Percentiles rank a stretch among this genome's conserved stretches.
Evolutionary conservation across 2,329 filamentous ascomycete species (phyloP).

Genomic region (Pseudogymnoascus sp.): DNA sequence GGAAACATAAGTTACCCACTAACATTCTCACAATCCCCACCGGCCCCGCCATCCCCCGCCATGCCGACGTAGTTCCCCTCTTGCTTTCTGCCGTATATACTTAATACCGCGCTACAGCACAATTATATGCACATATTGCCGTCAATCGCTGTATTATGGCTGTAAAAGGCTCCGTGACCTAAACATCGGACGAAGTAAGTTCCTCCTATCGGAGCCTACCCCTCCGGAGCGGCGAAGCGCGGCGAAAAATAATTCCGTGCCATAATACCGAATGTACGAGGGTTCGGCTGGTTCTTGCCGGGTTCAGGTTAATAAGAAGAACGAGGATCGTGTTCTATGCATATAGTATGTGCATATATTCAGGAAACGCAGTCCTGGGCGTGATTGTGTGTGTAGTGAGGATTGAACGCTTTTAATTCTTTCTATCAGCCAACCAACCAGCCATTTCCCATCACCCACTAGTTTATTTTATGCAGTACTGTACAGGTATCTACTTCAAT

Average conservation of each 20-base stretch:
- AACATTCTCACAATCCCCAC: slow-evolving; percentile 4
- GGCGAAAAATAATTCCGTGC: slow-evolving; percentile 7
- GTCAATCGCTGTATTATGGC: neutral
- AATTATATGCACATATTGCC: slow-evolving; percentile 2
- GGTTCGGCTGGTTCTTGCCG: neutral
- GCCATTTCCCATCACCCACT: neutral
- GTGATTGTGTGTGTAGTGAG: neutral
- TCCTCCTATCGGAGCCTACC: neutral
- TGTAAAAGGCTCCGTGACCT: slow-evolving; percentile 2
- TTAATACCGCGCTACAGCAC: neutral
- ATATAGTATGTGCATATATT: slow-evolving; percentile 1
- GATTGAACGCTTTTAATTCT: neutral
- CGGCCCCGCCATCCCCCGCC: slow-evolving; percentile 6
- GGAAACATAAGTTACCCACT: slow-evolving; percentile 1
- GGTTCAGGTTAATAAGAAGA: neutral
- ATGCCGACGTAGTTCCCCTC: neutral
- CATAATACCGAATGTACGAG: neutral
- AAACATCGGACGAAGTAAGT: slow-evolving; percentile 6
- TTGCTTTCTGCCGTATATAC: neutral
- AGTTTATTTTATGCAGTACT: slow-evolving; percentile 6
- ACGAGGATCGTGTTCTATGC: neutral
- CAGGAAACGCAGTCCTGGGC: neutral
- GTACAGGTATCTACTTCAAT: slow-evolving; percentile 3
- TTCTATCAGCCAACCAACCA: neutral
- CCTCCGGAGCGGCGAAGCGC: slow-evolving; percentile 1